These are phyloP conservation scores for Leccinum aurantiacum DNA, from an alignment of 768 basidiomycete genomes.

Conservation along the genomic window DNA sequence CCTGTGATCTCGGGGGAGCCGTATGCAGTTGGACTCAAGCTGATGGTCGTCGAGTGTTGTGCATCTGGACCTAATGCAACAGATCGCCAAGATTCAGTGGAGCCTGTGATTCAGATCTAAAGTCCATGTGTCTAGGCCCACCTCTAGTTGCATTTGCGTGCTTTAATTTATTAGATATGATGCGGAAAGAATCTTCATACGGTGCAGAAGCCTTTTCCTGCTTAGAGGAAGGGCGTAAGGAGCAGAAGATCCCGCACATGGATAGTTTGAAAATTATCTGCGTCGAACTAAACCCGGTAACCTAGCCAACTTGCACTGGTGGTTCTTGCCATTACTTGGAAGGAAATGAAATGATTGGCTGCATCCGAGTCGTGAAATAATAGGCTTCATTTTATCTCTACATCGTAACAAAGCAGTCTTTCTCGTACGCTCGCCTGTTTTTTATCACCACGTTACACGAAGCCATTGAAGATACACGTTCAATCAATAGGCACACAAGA, in stretches of 20 bases:
- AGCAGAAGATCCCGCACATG: conserved; percentile 77
- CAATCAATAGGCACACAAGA: conserved; percentile 20
- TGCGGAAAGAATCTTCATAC: conserved; percentile 19
- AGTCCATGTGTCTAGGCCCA: conserved; percentile 21
- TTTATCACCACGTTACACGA: conserved; percentile 14
- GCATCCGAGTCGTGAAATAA: not conserved
- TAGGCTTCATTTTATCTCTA: conserved; percentile 14
- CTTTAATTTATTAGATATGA: conserved; percentile 38
- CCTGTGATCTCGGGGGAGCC: not conserved
- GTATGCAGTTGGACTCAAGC: conserved; percentile 10
- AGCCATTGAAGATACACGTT: not conserved
- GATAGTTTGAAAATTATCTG: not conserved
- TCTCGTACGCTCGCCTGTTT: conserved; percentile 15
- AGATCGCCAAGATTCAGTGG: conserved; percentile 1
- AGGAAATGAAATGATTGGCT: not conserved
- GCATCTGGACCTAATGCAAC: conserved; percentile 61
- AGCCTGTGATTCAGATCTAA: not conserved
- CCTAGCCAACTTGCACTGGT: not conserved
- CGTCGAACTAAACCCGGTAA: not conserved
- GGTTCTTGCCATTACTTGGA: not conserved
- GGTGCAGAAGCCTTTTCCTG: not conserved
- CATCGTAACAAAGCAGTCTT: conserved; percentile 14
- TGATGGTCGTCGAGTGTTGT: conserved; percentile 37
- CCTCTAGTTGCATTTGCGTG: conserved; percentile 60
- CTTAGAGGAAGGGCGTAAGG: conserved; percentile 29